Base-by-base conservation (phyloP, 2,329 filamentous ascomycete genomes). In the Orbilia ellipsospora region DNA sequence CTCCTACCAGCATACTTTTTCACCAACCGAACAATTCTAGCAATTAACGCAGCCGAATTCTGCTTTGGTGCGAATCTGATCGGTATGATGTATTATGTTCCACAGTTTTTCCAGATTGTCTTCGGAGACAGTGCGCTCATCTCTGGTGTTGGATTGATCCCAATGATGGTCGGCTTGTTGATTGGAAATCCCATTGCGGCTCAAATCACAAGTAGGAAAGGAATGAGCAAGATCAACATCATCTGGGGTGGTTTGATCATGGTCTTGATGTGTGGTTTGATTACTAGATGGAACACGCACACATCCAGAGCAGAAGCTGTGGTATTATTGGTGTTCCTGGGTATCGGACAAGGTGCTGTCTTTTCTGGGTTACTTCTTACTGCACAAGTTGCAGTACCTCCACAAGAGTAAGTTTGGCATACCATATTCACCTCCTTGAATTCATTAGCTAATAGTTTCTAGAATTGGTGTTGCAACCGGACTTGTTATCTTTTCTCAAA, bases 1-100 rank as follows among this genome's bases (percentile, higher is more conserved):
- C 88, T 87, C 0, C 82, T 90, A 16, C 88, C 88, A 0, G 81
- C 83, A 1, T 84, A 84, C 56, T 82, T 90, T 51, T 85, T 90
- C 73, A 84, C 81, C 20, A 85, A 87, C 78, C 84, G 88, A 10
- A 87, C 85, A 16, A 84, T 89, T 76, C 79, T 86, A 4, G 84
- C 83, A 1, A 81, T 87, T n/a, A 85, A 86, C 77, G 77, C 86
- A 4, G 85, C 78, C 2, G 62, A 66, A 23, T 66, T 66, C 13
- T 56, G 51, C 52, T 66, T 66, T 50, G 78, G 84, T 4, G 83
- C 81, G 6, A 66, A 66, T 26, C 20, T 66, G 52, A 20, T 66
- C 15, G 62, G 62, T 23, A 87, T 87, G 16, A 87, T 88, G 85
- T 84, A 88, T 79, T 88, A 83, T 77, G 80, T 87, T 4, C 85